Evolutionary conservation across 345 rosid species (phyloP).

Genomic region (Boechera stricta): DNA sequence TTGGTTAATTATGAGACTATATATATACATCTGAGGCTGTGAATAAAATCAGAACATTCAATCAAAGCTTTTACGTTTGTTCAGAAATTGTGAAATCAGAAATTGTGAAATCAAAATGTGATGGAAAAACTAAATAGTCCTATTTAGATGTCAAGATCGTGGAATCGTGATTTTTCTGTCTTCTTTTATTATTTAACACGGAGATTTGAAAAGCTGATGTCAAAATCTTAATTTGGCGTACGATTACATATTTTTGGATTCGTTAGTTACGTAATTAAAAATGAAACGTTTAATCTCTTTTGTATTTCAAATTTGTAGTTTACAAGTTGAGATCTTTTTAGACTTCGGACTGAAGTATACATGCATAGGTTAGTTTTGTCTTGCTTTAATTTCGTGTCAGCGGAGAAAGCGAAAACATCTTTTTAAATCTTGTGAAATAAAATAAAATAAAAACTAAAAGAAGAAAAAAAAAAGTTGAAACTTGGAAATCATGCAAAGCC

Average conservation of each 20-base stretch:
- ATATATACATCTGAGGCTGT: too few species aligned
- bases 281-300: background rate
- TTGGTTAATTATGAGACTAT: too few species aligned
- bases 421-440: slow-evolving; percentile 29
- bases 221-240: background rate
- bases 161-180: too few species aligned
- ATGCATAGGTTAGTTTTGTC: slow-evolving; percentile 28
- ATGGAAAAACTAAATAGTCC: too few species aligned
- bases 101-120: too few species aligned
- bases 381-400: slow-evolving; percentile 31
- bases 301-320: background rate
- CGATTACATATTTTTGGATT: background rate
- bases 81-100: too few species aligned
- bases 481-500: slow-evolving; percentile 51
- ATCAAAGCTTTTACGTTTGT: too few species aligned
- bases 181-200: too few species aligned
- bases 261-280: background rate
- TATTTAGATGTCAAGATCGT: too few species aligned
- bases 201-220: background rate
- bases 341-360: slow-evolving; percentile 22
- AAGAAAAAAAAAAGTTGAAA: slow-evolving; percentile 35
- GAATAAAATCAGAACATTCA: too few species aligned
- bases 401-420: slow-evolving; percentile 42
- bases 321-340: background rate
- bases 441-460: background rate